phyloP scores from a whole-genome alignment of 768 basidiomycete genomes.

The Lentinula boryana region DNA sequence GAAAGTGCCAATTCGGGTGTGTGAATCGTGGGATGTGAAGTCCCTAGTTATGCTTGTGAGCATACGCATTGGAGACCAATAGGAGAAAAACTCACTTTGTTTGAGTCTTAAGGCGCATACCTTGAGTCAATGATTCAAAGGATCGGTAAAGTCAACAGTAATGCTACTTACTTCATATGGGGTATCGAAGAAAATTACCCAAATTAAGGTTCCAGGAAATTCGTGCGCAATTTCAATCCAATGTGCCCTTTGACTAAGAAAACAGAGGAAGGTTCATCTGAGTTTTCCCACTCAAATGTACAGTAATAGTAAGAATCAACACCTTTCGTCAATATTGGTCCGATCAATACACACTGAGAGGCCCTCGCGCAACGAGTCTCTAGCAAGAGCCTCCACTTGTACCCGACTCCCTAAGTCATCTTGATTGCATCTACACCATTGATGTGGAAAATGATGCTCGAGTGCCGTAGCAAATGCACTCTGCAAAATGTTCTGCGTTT shows the following conservation, averaged over 20 bases:
- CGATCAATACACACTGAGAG: conserved; percentile 75
- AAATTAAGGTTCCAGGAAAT: conserved; percentile 56
- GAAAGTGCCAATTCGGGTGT: conserved; percentile 48
- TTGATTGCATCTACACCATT: conserved; percentile 69
- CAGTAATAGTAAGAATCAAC: conserved; percentile 19
- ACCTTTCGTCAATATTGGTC: conserved; percentile 69
- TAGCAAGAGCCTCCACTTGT: conserved; percentile 56
- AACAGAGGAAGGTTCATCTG: background rate
- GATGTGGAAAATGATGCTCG: conserved; percentile 45
- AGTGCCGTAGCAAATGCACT: conserved; percentile 73
- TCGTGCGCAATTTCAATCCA: conserved; percentile 72
- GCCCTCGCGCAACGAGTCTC: conserved; percentile 46
- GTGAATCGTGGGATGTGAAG: conserved; percentile 72
- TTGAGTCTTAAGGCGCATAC: conserved; percentile 56
- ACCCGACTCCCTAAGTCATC: conserved; percentile 71
- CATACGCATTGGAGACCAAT: background rate
- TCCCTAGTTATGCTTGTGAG: conserved; percentile 36
- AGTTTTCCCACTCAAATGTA: no score
- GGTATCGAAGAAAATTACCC: conserved; percentile 75
- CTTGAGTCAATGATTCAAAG: conserved; percentile 25
- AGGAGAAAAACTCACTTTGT: conserved; percentile 39
- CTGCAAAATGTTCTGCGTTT: conserved; percentile 22
- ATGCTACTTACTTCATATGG: conserved; percentile 57
- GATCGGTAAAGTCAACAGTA: background rate
- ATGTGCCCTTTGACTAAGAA: conserved; percentile 55